A percentile compares a stretch with the other conserved stretches of the same genome.
These are phyloP conservation scores for Colletotrichum tofieldiae DNA, from an alignment of 2,329 filamentous ascomycete genomes.

Conservation along the genomic window DNA sequence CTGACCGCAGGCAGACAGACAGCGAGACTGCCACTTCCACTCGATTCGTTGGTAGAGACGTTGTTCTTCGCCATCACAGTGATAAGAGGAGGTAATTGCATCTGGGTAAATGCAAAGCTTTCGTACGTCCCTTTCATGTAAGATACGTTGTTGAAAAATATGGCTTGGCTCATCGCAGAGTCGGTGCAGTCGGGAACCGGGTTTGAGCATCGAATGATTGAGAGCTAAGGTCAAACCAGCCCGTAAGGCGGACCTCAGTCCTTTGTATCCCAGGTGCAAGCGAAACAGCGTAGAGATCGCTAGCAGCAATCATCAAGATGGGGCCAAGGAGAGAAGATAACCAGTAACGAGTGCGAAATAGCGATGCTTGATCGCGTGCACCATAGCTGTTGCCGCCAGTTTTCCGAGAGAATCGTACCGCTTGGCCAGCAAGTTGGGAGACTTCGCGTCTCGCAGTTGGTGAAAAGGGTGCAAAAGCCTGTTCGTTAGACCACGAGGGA, in stretches of 20 bases:
- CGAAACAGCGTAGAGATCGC: neutral
- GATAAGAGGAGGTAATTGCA: neutral
- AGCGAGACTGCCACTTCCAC: neutral
- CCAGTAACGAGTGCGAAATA: neutral
- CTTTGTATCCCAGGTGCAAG: neutral
- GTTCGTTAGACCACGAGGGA: neutral
- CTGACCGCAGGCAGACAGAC: neutral
- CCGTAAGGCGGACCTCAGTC: neutral
- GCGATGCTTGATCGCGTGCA: neutral
- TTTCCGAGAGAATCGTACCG: neutral
- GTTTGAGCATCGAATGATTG: neutral
- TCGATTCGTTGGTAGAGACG: neutral
- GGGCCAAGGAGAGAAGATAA: neutral
- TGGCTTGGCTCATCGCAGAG: neutral
- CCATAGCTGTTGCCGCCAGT: neutral
- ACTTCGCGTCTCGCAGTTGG: neutral
- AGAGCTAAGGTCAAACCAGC: constrained; percentile 12
- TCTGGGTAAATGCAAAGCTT: neutral
- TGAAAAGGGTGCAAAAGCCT: constrained; percentile 1
- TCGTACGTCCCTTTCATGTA: neutral
- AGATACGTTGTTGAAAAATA: constrained; percentile 6
- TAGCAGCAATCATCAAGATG: neutral
- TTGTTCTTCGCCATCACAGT: neutral
- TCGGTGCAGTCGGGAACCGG: neutral
- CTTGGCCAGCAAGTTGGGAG: neutral